Base-by-base conservation (phyloP, 805 yeast species). In the Candida maesae region DNA sequence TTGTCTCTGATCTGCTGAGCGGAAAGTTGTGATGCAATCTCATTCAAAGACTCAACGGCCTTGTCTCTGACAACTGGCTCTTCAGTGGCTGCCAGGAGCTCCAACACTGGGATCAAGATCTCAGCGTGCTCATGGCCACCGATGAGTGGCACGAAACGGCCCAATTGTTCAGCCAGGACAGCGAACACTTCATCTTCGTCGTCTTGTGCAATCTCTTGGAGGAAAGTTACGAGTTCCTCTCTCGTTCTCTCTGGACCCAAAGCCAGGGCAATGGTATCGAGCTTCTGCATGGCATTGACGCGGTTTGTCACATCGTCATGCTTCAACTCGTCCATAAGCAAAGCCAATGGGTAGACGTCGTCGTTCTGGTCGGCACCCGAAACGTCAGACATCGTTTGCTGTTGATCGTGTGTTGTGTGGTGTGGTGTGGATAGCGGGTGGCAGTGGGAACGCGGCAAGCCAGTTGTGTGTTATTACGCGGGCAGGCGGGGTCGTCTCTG, bases 131-230 rank as follows among this genome's bases (percentile, higher is more conserved):
- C 72, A 11, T 75, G 52, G 42, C 99, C 99, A 35, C 99, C 99
- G 42, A 93, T 79, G 45, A 79, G 76, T 5, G 96, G 95, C 26
- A 89, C 79, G 61, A 93, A 91, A 42, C 78, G 76, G 35, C 95
- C 95, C 53, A 93, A 68, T 68, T 90, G 91, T 53, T 84, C 87
- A 4, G 97, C 97, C 48, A 95, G 74, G 16, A 89, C 91, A 2
- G 96, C 87, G 64, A 91, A 83, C 6, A 93, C 96, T 66, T 93
- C 99, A 64, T 93, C 99, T 66, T 93, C 99, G 61, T 95, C 99
- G 55, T 93, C 99, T 51, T 86, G 93, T 9, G 90, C 88, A 19
- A 84, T 93, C 39, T 71, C 76, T 51, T 82, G 87, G 47, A 93
- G 73, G 57, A 91, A 93, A 27, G 98, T 97, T 39, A 93, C 71